Conservation (phyloP, 257 asterid species). For the Solanum sejunctum region DNA sequence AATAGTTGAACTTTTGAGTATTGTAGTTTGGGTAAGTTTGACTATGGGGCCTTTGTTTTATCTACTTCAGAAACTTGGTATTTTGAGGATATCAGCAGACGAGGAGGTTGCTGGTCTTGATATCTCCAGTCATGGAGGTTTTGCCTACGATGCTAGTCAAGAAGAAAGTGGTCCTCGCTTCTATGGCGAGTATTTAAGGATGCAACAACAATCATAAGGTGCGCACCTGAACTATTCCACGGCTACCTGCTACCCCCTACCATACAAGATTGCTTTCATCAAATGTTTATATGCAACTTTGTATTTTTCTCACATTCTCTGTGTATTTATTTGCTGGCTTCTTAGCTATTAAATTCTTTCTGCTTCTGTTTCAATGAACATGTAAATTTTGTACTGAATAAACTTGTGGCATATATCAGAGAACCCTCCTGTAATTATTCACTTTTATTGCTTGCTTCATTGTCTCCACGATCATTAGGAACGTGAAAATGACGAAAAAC, state of each 20-base stretch:
- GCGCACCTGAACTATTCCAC: not conserved
- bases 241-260: not conserved
- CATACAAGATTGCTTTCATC: not conserved
- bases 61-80: constrained; percentile 37
- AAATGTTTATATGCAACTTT: not conserved
- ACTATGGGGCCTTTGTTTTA: constrained; percentile 81
- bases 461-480: not conserved
- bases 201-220: constrained; percentile 15
- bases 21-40: constrained; percentile 68
- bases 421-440: not conserved
- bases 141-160: constrained; percentile 54
- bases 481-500: not conserved
- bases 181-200: constrained; percentile 34
- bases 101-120: constrained; percentile 95
- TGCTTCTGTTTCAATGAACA: not conserved
- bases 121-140: constrained; percentile 88
- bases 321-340: not conserved
- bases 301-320: not conserved
- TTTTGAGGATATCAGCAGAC: constrained; percentile 67
- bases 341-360: not conserved
- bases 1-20: constrained; percentile 53
- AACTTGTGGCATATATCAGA: not conserved
- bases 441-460: not conserved
- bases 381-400: not conserved
- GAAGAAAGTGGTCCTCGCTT: constrained; percentile 32